Evolutionary conservation across 441 rosid species (phyloP).

Genomic region (Caryocar brasiliense): DNA sequence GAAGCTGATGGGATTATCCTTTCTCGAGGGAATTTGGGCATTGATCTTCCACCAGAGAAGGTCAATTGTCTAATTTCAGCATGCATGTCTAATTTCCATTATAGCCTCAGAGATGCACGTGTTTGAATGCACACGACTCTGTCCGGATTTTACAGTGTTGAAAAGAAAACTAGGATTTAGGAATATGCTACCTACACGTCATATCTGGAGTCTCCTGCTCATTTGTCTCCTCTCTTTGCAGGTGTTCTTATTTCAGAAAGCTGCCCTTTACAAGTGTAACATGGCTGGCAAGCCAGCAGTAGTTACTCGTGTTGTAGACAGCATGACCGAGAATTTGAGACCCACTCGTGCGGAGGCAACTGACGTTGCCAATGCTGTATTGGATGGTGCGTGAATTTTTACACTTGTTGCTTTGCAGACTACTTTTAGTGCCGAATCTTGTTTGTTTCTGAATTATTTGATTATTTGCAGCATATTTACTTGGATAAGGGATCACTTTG

Average conservation of each 20-base stretch:
- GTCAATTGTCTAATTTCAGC: constrained; percentile 23
- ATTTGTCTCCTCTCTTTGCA: constrained; percentile 18
- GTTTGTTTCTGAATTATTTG: neutral
- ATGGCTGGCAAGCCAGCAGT: constrained; percentile 98
- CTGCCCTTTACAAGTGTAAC: constrained; percentile 95
- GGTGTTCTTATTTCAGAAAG: constrained; percentile 95
- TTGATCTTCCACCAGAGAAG: constrained; percentile 98
- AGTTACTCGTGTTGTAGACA: constrained; percentile 95
- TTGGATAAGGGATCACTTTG: neutral
- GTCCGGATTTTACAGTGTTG: too few species aligned
- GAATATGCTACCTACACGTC: too few species aligned
- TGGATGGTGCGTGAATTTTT: constrained; percentile 54
- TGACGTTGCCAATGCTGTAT: constrained; percentile 96
- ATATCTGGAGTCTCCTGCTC: neutral
- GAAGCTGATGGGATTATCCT: constrained; percentile 98
- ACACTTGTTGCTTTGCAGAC: neutral
- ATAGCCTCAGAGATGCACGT: too few species aligned
- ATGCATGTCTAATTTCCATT: too few species aligned
- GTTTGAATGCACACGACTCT: too few species aligned
- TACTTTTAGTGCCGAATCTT: neutral
- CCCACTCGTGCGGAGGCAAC: constrained; percentile 99
- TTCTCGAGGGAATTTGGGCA: constrained; percentile 96
- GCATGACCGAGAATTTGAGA: constrained; percentile 92
- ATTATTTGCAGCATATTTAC: neutral
- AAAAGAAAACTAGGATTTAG: too few species aligned